Evolutionary conservation across 306 rosid genomes (phyloP).

Genomic region (Ceratonia siliqua): DNA sequence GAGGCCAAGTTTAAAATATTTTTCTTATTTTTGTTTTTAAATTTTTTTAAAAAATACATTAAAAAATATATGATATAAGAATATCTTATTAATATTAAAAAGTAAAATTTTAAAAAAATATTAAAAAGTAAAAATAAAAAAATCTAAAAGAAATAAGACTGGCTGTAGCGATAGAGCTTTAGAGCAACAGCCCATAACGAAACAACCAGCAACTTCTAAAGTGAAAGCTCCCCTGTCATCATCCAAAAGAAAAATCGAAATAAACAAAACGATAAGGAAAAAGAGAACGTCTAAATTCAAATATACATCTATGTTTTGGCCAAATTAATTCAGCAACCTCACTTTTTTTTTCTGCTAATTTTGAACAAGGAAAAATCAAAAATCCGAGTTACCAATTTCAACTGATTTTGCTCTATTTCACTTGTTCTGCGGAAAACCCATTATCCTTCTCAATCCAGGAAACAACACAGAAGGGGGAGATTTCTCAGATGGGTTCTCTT

Average conservation of each 20-base stretch:
- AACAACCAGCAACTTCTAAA: too few relatives aligned
- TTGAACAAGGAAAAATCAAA: background rate
- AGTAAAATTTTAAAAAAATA: too few relatives aligned
- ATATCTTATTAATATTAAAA: too few relatives aligned
- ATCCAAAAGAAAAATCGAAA: background rate
- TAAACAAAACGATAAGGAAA: background rate
- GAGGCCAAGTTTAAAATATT: too few relatives aligned
- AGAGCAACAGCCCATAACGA: too few relatives aligned
- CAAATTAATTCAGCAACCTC: background rate
- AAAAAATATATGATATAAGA: too few relatives aligned
- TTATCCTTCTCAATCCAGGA: slow-evolving; percentile 48
- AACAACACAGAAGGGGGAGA: slow-evolving; percentile 36
- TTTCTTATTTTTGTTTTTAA: too few relatives aligned
- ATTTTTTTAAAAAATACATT: too few relatives aligned
- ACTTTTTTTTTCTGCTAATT: background rate
- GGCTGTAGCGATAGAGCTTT: too few relatives aligned
- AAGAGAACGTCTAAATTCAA: background rate
- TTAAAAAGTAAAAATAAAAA: too few relatives aligned
- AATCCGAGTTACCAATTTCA: background rate
- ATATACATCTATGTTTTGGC: background rate
- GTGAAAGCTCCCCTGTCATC: too few relatives aligned
- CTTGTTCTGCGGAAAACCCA: slow-evolving; percentile 50
- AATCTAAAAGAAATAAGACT: too few relatives aligned
- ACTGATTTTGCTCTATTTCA: background rate
- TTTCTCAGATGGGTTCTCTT: slow-evolving; percentile 33